Evolutionary conservation across 2,329 filamentous ascomycete species (phyloP), one percentile per base, ranked within the genome.

Genomic region (Verticillium nonalfalfae): DNA sequence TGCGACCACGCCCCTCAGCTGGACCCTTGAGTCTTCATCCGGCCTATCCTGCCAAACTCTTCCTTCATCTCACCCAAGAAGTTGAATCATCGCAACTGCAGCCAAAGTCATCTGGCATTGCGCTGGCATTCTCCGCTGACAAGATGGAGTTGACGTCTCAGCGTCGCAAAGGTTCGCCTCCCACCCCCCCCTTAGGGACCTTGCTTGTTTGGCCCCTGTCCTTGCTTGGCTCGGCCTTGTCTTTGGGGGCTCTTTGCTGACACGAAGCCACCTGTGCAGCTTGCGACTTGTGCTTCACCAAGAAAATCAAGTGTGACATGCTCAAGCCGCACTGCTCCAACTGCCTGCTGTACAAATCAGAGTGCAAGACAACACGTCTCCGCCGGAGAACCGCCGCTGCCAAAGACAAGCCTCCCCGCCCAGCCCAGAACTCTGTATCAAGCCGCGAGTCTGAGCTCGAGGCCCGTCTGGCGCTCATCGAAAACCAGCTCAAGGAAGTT

Each of bases 291-390:
- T 80, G 78, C 68, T 79, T 76, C 58, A 74, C 67, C 13, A 79
- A 79, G 67, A 79, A 80, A 70, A 78, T 80, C 56, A 78, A 77
- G 64, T 80, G 78, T 57, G 77, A 80, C 64, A 75, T 75, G 72
- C 57, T 76, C 6, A 78, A 76, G 63, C 78, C 78, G 0, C 66
- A 71, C 9, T 80, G 78, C 62, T 78, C 76, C 1, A 79, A 79
- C 54, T 80, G 77, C 55, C 66, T 71, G 7, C 67, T 79, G 3
- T 80, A 80, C 63, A 72, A 72, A n/a, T 69, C 76, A 3, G 67
- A 71, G n/a, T 79, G 77, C 63, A 66, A 64, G 33, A 75, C 72
- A 2, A 74, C 72, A 1, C 61, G 61, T 1, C 61, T 72, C 38
- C 69, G 71, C 21, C 68, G 68, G n/a, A 68, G 69, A 54, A 50